Base-by-base conservation (phyloP, 441 rosid species). In the Aquilaria agallochum region DNA sequence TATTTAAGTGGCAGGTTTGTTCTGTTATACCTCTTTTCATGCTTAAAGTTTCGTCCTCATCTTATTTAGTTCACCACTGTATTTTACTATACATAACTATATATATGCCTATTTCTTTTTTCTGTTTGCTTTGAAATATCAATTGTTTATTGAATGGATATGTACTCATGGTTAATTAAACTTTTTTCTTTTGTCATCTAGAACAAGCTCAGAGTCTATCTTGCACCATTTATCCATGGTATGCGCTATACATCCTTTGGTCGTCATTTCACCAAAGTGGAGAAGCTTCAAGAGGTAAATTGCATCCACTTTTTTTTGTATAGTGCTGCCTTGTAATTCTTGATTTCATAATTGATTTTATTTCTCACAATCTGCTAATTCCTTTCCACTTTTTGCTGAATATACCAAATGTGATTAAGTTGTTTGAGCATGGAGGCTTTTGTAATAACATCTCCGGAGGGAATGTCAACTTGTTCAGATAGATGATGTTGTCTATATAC, bases 261-360 rank as follows among this genome's bases (percentile, higher is more conserved):
- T 64, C 97, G 99, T 73, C 99, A 95, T 81, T 95, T 95, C 73
- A 95, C 99, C 32, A 92, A 85, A 69, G 76, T 65, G 61, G 90
- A 92, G 61, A 89, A 85, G 73, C 98, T 95, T 73, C 74, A 83
- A 66, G 86, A 81, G 95, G 99, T 92, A 78, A 76, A 9, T 57
- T 59, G 15, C 34, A 40, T 55, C 9, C 59, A 5, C 56, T 54
- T 64, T 61, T 31, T 50, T 14, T 50, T 12, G 56, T 50, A 46
- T 13, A 50, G 20, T 60, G 52, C 44, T 15, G 4, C 32, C 48
- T 30, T 63, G 44, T 33, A 8, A 5, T 14, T 54, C 4, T 42
- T 58, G 14, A 30, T 32, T 4, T n/a, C 15, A 31, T 50, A 57
- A 53, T 59, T 44, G 27, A 3, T 64, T 50, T 20, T 48, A 59